These are phyloP conservation scores for Ambrosia trifida DNA, from an alignment of 129 eudicot genomes.

Conservation along the genomic window DNA sequence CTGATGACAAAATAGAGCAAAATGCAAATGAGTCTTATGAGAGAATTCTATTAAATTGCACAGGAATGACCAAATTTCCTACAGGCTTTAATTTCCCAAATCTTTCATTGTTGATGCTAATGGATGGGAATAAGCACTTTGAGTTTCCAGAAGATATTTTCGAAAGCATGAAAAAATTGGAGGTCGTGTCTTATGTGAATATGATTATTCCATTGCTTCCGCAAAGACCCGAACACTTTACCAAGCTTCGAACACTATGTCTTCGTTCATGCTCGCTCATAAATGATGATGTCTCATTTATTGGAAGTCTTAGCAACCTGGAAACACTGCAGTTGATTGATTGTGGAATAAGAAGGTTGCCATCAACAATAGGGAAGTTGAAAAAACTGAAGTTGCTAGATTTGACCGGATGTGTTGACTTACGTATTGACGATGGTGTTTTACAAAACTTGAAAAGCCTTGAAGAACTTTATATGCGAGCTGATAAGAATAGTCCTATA, in stretches of 20 bases:
- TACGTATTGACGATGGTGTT: not conserved
- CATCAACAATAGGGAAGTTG: not conserved
- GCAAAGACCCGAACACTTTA: not conserved
- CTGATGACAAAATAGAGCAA: no score
- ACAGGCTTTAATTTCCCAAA: not conserved
- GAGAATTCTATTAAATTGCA: not conserved
- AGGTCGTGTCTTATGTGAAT: not conserved
- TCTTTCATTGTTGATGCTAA: not conserved
- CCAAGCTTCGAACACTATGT: not conserved
- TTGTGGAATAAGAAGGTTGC: not conserved
- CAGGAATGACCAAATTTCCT: not conserved
- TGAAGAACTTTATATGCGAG: conserved; percentile 5
- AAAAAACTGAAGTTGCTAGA: not conserved
- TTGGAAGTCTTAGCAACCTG: conserved; percentile 3
- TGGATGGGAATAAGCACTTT: not conserved
- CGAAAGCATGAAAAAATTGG: not conserved
- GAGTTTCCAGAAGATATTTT: not conserved
- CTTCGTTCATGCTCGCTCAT: not conserved
- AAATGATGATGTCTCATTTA: not conserved
- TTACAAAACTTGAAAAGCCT: not conserved
- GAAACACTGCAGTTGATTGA: conserved; percentile 4
- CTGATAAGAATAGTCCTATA: not conserved
- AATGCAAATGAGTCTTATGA: not conserved
- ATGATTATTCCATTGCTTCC: not conserved
- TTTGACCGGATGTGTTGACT: not conserved